Evolutionary conservation across 2,329 filamentous ascomycete genomes (phyloP).

Genomic region (Neofusicoccum parvum): DNA sequence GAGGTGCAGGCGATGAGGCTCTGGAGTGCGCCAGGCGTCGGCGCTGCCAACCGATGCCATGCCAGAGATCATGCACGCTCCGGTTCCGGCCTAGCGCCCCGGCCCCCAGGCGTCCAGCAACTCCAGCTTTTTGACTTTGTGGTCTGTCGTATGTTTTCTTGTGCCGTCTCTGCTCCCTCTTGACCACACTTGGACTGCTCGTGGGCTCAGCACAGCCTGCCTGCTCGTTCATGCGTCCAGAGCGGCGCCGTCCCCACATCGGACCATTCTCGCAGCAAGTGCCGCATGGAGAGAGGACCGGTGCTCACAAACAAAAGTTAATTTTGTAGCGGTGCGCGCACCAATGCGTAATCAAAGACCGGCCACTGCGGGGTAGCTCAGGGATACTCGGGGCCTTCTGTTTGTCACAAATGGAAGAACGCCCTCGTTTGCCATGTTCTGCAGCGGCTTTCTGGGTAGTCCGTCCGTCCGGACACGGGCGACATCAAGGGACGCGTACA

Average conservation of each 20-base stretch:
- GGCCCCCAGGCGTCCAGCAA: neutral
- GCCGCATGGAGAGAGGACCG: neutral
- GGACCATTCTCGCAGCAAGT: neutral
- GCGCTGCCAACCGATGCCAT: neutral
- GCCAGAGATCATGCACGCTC: neutral
- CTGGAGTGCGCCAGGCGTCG: neutral
- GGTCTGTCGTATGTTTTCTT: neutral
- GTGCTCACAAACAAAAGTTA: constrained; percentile 13
- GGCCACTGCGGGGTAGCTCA: neutral
- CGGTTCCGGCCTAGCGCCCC: neutral
- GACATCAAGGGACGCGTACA: neutral
- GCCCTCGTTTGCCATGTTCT: neutral
- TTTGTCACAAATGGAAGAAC: neutral
- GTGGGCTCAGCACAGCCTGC: neutral
- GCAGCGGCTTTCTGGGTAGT: neutral
- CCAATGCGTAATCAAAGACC: neutral
- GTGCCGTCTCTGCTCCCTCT: neutral
- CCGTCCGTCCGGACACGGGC: neutral
- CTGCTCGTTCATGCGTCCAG: neutral
- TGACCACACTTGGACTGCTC: neutral
- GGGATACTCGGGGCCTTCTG: neutral
- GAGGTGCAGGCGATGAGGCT: neutral
- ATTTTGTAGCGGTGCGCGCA: neutral
- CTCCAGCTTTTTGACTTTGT: neutral
- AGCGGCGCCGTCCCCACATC: neutral